A percentile compares a stretch with the other conserved stretches of the same genome.
Conservation (phyloP, 331 rosid genomes). For the Prunus yedoensis region DNA sequence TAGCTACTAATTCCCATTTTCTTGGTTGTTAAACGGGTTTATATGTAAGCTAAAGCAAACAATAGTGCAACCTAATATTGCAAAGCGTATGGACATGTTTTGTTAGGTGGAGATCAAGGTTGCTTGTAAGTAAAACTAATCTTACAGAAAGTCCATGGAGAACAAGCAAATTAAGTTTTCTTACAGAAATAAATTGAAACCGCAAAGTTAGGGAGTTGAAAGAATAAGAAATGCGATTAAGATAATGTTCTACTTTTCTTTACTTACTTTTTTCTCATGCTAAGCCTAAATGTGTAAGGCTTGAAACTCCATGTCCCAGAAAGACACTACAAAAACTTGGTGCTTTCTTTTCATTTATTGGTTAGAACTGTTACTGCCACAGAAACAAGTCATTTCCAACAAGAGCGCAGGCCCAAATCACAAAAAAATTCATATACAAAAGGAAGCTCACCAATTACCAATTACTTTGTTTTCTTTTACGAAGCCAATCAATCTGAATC, state of each 20-base stretch:
- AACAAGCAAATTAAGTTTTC: no score
- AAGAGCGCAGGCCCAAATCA: neutral
- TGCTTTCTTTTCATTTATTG: slow-evolving; percentile 37
- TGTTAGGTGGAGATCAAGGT: neutral
- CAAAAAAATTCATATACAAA: neutral
- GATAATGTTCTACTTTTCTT: no score
- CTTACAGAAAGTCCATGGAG: no score
- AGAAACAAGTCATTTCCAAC: slow-evolving; percentile 1
- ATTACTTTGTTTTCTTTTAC: neutral
- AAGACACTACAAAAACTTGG: slow-evolving; percentile 39
- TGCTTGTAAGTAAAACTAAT: no score
- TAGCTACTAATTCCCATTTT: neutral
- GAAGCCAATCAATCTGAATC: slow-evolving; percentile 17
- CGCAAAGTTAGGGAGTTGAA: no score
- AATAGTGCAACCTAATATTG: neutral
- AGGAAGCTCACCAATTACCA: slow-evolving; percentile 13
- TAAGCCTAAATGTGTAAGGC: slow-evolving; percentile 36
- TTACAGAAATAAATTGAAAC: no score
- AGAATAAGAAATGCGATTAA: no score
- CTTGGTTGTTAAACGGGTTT: neutral
- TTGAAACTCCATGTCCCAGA: slow-evolving; percentile 44
- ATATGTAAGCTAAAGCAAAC: neutral
- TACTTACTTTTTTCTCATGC: neutral
- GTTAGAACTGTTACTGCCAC: slow-evolving; percentile 19
- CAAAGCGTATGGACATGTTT: neutral